A percentile compares a stretch with the other conserved stretches of the same genome.
Evolutionary conservation across 202 grass and related monocot genomes (phyloP).

Genomic region (Carex arenaria): DNA sequence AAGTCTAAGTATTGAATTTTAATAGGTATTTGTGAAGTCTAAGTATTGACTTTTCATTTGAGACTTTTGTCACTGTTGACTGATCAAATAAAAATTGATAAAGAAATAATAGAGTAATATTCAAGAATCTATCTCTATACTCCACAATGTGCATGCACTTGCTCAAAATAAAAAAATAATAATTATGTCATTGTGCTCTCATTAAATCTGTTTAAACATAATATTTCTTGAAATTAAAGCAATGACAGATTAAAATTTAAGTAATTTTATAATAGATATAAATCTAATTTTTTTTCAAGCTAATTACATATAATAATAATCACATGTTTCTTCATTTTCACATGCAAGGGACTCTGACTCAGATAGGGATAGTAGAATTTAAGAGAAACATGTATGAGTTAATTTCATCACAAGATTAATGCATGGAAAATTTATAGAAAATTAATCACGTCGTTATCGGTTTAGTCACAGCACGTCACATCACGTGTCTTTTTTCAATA

Average conservation of each 20-base stretch:
- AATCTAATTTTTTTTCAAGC: not conserved
- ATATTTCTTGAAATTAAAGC: not conserved
- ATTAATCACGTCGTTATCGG: too few relatives aligned
- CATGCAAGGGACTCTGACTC: not conserved
- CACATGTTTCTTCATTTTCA: not conserved
- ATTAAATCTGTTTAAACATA: not conserved
- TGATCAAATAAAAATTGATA: not conserved
- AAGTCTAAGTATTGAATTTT: not conserved
- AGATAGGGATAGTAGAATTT: not conserved
- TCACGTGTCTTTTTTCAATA: too few relatives aligned
- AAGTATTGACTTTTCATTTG: not conserved
- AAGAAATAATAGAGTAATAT: not conserved
- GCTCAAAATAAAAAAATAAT: not conserved
- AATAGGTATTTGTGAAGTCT: not conserved
- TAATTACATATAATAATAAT: not conserved
- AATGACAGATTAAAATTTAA: not conserved
- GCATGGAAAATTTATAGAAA: too few relatives aligned
- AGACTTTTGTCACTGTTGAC: not conserved
- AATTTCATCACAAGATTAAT: not conserved
- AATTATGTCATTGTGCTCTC: not conserved
- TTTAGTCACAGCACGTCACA: too few relatives aligned
- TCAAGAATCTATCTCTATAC: not conserved
- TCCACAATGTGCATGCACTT: not conserved
- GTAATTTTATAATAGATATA: not conserved
- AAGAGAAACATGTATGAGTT: not conserved